A percentile compares a stretch with the other conserved stretches of the same genome.
phyloP scores from a whole-genome alignment of 306 rosid genomes.

The Trichosanthes cucumerina region DNA sequence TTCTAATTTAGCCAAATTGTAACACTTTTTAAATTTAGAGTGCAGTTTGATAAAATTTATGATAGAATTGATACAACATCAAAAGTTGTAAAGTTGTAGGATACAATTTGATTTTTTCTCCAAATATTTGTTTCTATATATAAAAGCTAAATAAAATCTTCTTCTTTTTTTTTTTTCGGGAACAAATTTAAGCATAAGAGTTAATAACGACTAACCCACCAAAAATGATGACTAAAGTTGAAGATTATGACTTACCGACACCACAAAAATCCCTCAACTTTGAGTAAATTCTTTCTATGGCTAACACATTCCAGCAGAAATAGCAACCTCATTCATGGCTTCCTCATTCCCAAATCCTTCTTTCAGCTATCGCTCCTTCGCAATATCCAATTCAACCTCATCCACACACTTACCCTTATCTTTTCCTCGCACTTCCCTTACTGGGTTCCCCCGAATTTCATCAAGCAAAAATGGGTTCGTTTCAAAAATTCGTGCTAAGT shows the following conservation, averaged over 20 bases:
- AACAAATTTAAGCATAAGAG: no score
- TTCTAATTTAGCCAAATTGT: no score
- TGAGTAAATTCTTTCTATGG: not conserved
- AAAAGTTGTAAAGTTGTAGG: no score
- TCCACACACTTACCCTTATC: conserved; percentile 37
- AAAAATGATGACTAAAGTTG: not conserved
- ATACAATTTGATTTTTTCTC: no score
- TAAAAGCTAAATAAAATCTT: no score
- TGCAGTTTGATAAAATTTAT: no score
- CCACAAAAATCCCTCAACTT: not conserved
- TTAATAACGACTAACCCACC: no score
- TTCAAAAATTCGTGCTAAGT: conserved; percentile 58
- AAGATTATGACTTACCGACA: not conserved
- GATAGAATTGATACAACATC: no score
- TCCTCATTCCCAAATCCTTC: conserved; percentile 38
- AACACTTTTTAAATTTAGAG: no score
- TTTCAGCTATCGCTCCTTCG: conserved; percentile 19
- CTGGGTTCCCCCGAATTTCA: conserved; percentile 22
- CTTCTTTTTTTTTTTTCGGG: no score
- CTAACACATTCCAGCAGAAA: not conserved
- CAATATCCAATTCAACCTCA: conserved; percentile 31
- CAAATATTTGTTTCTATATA: no score
- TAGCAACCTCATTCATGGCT: conserved; percentile 32
- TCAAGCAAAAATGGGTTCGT: conserved; percentile 14
- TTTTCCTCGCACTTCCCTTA: conserved; percentile 26